phyloP scores from a whole-genome alignment of 257 asterid genomes.

The Galeopsis tetrahit region DNA sequence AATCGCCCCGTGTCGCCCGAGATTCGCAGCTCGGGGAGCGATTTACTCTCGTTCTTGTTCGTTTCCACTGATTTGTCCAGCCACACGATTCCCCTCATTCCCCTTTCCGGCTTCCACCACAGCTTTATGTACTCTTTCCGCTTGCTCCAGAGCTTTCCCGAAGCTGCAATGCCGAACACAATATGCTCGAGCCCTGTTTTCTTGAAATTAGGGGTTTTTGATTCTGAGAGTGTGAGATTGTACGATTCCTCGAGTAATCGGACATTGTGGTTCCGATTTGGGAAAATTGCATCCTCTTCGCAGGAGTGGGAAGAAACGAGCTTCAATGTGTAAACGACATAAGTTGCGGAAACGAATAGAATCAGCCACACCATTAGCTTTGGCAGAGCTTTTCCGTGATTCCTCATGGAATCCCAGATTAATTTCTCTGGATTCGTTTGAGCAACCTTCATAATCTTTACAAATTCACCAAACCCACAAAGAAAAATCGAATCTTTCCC shows the following conservation, averaged over 20 bases:
- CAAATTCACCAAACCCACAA: slow-evolving; percentile 1
- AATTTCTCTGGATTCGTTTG: slow-evolving; percentile 68
- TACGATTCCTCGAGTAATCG: slow-evolving; percentile 10
- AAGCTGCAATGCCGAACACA: slow-evolving; percentile 67
- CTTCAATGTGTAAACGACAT: slow-evolving; percentile 50
- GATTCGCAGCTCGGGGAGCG: slow-evolving; percentile 53
- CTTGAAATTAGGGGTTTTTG: neutral
- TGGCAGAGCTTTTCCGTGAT: slow-evolving; percentile 47
- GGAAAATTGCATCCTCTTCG: slow-evolving; percentile 39
- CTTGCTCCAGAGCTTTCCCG: slow-evolving; percentile 59
- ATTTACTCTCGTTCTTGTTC: slow-evolving; percentile 33
- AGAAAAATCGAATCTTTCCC: neutral
- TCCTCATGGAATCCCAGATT: slow-evolving; percentile 69
- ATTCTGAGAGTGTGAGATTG: neutral
- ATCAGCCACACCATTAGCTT: slow-evolving; percentile 68
- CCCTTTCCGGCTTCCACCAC: slow-evolving; percentile 60
- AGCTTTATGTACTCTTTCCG: slow-evolving; percentile 67
- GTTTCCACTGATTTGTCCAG: slow-evolving; percentile 47
- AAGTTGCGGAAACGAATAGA: slow-evolving; percentile 55
- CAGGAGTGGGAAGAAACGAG: slow-evolving; percentile 48
- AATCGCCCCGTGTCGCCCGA: slow-evolving; percentile 57
- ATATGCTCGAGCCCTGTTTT: slow-evolving; percentile 51
- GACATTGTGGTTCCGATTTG: slow-evolving; percentile 22
- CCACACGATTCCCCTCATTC: slow-evolving; percentile 69
- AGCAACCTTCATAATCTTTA: slow-evolving; percentile 51